A percentile compares a stretch with the other conserved stretches of the same genome.
These are phyloP conservation scores for Russula abietina DNA, from an alignment of 768 basidiomycete species.

Conservation along the genomic window DNA sequence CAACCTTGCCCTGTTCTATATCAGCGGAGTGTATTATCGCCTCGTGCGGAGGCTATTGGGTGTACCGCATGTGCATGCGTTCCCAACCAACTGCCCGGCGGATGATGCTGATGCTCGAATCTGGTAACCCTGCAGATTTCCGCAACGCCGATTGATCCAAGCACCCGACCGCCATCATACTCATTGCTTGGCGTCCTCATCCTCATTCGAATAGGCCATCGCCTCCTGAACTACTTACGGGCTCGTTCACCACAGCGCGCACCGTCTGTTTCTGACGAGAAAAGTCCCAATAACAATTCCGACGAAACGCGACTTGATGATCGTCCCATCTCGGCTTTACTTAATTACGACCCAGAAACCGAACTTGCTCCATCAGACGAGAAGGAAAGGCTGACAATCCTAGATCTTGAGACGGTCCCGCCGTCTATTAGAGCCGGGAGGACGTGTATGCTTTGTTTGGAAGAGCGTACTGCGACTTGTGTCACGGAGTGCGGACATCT, in stretches of 20 bases:
- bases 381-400: constrained; percentile 61
- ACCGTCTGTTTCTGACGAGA: constrained; percentile 28
- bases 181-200: constrained; percentile 78
- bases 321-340: constrained; percentile 50
- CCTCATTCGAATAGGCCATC: constrained; percentile 54
- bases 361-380: constrained; percentile 54
- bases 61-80: constrained; percentile 53
- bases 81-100: neutral
- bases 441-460: constrained; percentile 78
- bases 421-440: constrained; percentile 48
- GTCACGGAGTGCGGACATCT: constrained; percentile 86
- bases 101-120: neutral
- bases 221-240: constrained; percentile 46
- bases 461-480: constrained; percentile 75
- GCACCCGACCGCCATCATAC: constrained; percentile 75
- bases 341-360: constrained; percentile 49
- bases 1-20: constrained; percentile 77
- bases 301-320: constrained; percentile 52
- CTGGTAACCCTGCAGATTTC: constrained; percentile 49
- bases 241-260: constrained; percentile 27
- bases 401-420: constrained; percentile 56
- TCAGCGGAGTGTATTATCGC: constrained; percentile 75
- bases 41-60: constrained; percentile 60
- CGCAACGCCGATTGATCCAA: constrained; percentile 61
- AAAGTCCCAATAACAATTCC: constrained; percentile 33